Evolutionary conservation across 2,329 filamentous ascomycete genomes (phyloP).

Genomic region (Juglanconis sp.): DNA sequence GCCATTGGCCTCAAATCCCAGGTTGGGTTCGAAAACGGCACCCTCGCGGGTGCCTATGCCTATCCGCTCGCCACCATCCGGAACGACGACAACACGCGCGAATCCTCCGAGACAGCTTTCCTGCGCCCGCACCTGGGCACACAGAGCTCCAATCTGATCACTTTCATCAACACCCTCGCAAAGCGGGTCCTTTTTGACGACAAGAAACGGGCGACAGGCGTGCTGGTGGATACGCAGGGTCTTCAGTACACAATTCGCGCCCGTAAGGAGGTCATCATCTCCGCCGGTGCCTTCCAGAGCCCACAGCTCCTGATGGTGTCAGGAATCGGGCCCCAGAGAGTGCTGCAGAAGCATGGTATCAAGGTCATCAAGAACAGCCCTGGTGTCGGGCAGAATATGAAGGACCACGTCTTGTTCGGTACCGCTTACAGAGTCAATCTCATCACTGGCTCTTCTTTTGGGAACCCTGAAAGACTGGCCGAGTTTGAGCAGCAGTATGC

Average conservation of each 20-base stretch:
- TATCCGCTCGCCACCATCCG: not conserved
- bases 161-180: not conserved
- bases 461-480: too few species aligned
- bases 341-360: slow-evolving; percentile 28
- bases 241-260: not conserved
- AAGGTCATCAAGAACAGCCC: slow-evolving; percentile 22
- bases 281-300: slow-evolving; percentile 38
- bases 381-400: slow-evolving; percentile 22
- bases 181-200: not conserved
- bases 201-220: not conserved
- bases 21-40: not conserved
- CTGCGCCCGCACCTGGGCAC: not conserved
- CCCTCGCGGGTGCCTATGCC: not conserved
- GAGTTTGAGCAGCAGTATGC: not conserved
- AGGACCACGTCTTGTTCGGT: slow-evolving; percentile 7
- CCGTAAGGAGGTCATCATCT: slow-evolving; percentile 37
- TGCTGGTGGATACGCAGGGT: not conserved
- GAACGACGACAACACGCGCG: not conserved
- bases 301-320: slow-evolving; percentile 34
- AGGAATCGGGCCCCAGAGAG: not conserved
- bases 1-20: not conserved
- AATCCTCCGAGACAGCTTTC: slow-evolving; percentile 7
- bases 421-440: not conserved
- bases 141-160: not conserved
- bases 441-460: not conserved